phyloP scores from a whole-genome alignment of 179 eudicot genomes.

The Actinidia arguta region DNA sequence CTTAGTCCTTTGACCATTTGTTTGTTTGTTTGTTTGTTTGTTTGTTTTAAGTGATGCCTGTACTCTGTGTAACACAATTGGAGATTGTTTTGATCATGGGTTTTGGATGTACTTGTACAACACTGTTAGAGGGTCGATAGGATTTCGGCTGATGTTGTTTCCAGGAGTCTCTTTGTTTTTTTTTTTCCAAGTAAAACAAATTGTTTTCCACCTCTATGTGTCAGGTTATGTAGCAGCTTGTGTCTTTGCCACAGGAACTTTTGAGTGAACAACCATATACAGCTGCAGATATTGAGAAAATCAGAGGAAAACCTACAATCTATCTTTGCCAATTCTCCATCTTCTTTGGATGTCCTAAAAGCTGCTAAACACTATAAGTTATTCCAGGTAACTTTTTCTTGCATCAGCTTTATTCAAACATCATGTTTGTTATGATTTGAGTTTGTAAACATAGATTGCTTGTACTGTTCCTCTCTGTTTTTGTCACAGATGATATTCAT shows the following conservation, averaged over 20 bases:
- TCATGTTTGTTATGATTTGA: neutral
- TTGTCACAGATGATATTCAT: neutral
- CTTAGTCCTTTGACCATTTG: neutral
- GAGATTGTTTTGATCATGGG: neutral
- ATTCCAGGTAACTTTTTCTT: conserved; percentile 64
- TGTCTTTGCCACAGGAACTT: conserved; percentile 56
- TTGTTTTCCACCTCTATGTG: neutral
- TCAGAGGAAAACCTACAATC: conserved; percentile 57
- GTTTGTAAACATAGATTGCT: conserved; percentile 1
- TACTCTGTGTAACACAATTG: neutral
- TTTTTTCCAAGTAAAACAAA: neutral
- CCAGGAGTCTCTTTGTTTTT: neutral
- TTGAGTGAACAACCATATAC: conserved; percentile 87
- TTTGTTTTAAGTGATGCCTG: neutral
- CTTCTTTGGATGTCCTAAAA: conserved; percentile 85
- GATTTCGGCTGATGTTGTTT: neutral
- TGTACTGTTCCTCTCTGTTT: neutral
- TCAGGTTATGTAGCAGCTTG: neutral
- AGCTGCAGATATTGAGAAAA: conserved; percentile 77
- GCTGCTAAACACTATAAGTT: conserved; percentile 85
- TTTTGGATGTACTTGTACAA: neutral
- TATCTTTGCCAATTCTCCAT: conserved; percentile 76
- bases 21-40: neutral
- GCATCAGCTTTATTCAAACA: neutral
- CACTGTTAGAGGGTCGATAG: neutral